Conservation (phyloP, 2,329 filamentous ascomycete genomes). For the Monosporascus sp. region DNA sequence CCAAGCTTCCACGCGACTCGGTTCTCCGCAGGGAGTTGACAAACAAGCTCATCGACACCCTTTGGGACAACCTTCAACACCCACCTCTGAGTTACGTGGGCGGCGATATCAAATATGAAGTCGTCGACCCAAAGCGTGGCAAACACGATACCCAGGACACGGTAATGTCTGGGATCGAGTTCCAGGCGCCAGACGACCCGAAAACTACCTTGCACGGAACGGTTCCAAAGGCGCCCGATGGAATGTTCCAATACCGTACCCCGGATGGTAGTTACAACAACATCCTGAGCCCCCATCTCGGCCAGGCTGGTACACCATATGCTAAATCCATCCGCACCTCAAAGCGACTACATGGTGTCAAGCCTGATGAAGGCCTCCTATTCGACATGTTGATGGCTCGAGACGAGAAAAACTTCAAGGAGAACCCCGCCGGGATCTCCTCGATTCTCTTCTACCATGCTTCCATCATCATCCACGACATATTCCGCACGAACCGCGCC, state of each 20-base stretch:
- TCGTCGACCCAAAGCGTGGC: conserved; percentile 26
- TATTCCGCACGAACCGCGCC: conserved; percentile 59
- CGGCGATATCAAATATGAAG: conserved; percentile 34
- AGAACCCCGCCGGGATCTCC: conserved; percentile 68
- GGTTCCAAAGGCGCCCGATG: conserved; percentile 31
- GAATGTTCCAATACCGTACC: conserved; percentile 26
- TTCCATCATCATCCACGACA: conserved; percentile 58
- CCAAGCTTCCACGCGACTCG: conserved; percentile 30
- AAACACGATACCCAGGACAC: conserved; percentile 26
- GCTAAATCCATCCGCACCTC: conserved; percentile 59
- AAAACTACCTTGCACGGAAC: conserved; percentile 31
- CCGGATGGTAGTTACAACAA: conserved; percentile 47
- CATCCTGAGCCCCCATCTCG: conserved; percentile 56
- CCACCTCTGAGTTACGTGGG: conserved; percentile 43
- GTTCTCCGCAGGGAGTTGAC: conserved; percentile 34
- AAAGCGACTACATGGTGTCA: conserved; percentile 50
- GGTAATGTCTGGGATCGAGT: conserved; percentile 31
- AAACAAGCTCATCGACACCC: conserved; percentile 43
- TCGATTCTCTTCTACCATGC: conserved; percentile 72
- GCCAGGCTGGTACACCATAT: conserved; percentile 61
- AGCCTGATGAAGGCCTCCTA: conserved; percentile 60
- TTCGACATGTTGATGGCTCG: conserved; percentile 65
- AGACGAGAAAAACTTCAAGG: conserved; percentile 41
- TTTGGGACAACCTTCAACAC: conserved; percentile 51
- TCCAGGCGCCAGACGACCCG: conserved; percentile 31